Percentiles rank a stretch among this genome's conserved stretches.
Evolutionary conservation across 2,329 filamentous ascomycete species (phyloP).

Genomic region (Penicillium sp.): DNA sequence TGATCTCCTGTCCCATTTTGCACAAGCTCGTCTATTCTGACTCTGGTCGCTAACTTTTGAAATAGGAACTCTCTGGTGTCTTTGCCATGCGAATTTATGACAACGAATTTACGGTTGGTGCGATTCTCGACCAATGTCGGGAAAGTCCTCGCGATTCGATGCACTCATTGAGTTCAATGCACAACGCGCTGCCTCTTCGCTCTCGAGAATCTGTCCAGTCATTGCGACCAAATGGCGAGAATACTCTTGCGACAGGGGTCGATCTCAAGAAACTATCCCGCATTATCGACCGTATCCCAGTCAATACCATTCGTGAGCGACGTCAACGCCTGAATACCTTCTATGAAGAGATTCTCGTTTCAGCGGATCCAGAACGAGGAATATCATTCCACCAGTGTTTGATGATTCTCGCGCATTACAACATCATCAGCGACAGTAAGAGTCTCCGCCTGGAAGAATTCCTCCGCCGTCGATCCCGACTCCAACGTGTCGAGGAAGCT

Average conservation of each 20-base stretch:
- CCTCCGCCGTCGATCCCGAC: slow-evolving; percentile 80
- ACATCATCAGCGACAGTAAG: slow-evolving; percentile 97
- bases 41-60: neutral
- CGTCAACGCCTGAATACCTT: slow-evolving; percentile 88
- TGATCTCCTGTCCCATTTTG: neutral
- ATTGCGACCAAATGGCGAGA: slow-evolving; percentile 7
- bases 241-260: slow-evolving; percentile 56
- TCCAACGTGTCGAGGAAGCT: slow-evolving; percentile 94
- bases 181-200: slow-evolving; percentile 4
- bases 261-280: slow-evolving; percentile 76
- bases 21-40: neutral
- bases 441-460: slow-evolving; percentile 94
- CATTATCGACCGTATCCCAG: slow-evolving; percentile 73
- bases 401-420: slow-evolving; percentile 97
- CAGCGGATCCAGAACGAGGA: slow-evolving; percentile 83
- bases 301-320: slow-evolving; percentile 72
- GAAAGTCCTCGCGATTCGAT: slow-evolving; percentile 56
- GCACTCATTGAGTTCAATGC: slow-evolving; percentile 20
- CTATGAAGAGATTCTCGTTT: slow-evolving; percentile 94
- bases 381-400: slow-evolving; percentile 90
- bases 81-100: slow-evolving; percentile 98
- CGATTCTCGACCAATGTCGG: slow-evolving; percentile 82
- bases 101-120: slow-evolving; percentile 81
- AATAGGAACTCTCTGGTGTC: slow-evolving; percentile 79
- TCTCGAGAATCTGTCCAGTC: slow-evolving; percentile 8